A percentile compares a stretch with the other conserved stretches of the same genome.
Evolutionary conservation across 768 basidiomycete species (phyloP).

Genomic region (Trametes coccinea): DNA sequence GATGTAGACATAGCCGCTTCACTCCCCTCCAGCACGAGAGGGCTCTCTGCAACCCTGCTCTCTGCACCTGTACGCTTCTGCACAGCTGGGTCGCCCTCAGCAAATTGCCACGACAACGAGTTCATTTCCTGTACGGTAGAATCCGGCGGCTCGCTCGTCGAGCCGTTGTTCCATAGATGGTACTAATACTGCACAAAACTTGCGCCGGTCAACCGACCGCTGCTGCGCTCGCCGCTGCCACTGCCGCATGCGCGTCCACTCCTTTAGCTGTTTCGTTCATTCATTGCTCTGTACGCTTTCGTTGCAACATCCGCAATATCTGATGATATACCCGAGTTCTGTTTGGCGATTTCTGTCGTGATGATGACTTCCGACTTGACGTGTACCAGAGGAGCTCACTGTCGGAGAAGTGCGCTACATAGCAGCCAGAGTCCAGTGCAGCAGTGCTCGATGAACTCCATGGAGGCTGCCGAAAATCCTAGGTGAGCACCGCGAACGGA

Average conservation of each 20-base stretch:
- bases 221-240: too few species aligned
- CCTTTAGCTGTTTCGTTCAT: background rate
- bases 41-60: background rate
- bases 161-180: background rate
- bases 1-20: background rate
- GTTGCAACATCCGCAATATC: background rate
- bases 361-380: too few species aligned
- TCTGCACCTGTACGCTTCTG: too few species aligned
- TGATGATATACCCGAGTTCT: background rate
- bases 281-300: slow-evolving; percentile 2
- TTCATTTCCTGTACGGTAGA: background rate
- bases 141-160: background rate
- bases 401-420: too few species aligned
- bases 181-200: background rate
- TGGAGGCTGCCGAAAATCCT: too few species aligned
- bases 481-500: too few species aligned
- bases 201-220: background rate
- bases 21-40: background rate
- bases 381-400: too few species aligned
- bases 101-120: background rate
- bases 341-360: too few species aligned
- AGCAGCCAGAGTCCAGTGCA: too few species aligned
- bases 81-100: background rate
- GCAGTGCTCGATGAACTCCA: too few species aligned
- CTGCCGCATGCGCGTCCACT: background rate